These are phyloP conservation scores for Micractinium conductrix DNA, from an alignment of 139 green algal species.

Conservation along the genomic window DNA sequence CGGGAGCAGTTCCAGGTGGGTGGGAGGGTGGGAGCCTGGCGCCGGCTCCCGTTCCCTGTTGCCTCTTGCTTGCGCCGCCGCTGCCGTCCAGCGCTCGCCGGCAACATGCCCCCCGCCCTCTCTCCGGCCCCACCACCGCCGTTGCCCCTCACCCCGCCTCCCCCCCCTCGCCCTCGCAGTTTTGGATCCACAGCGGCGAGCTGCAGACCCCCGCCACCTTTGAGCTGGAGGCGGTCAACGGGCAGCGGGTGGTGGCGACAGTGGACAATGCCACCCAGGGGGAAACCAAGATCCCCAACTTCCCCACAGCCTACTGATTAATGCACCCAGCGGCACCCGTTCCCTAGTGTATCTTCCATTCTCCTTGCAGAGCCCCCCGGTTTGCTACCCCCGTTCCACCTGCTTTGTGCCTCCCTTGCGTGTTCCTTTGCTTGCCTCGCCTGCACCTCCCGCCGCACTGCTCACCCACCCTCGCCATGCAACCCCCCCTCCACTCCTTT, in stretches of 20 bases:
- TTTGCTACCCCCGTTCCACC: neutral
- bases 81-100: no score
- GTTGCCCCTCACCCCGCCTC: neutral
- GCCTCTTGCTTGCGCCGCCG: neutral
- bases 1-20: slow-evolving; percentile 18
- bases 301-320: neutral
- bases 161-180: neutral
- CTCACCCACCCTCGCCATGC: neutral
- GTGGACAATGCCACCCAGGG: neutral
- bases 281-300: neutral
- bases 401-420: neutral
- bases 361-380: no score
- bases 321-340: neutral
- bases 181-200: slow-evolving; percentile 7
- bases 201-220: slow-evolving; percentile 13
- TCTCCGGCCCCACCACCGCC: neutral
- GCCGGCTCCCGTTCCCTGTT: no score
- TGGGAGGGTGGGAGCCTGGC: neutral
- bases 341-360: neutral
- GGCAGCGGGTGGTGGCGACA: neutral
- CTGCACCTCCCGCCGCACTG: no score
- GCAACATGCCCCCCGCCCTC: no score
- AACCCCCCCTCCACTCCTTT: no score
- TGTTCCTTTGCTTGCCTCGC: no score
- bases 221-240: slow-evolving; percentile 14